Conservation (phyloP, 139 green algal species). For the Ettlia oleoabundans region DNA sequence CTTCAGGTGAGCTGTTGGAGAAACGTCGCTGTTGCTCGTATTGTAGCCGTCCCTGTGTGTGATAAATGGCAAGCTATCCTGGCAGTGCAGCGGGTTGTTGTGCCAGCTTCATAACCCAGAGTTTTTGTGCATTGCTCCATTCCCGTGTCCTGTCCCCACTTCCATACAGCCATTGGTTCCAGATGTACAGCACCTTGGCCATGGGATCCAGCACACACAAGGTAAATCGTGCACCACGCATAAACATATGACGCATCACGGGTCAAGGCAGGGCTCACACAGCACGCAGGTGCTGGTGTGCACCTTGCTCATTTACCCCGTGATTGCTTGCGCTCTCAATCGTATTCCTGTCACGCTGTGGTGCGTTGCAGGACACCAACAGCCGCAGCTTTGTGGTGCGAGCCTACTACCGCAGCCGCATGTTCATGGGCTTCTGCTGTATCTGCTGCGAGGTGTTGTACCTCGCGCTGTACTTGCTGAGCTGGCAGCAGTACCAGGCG, state of each 20-base stretch:
- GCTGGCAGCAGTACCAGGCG: conserved; percentile 32
- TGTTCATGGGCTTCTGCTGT: conserved; percentile 98
- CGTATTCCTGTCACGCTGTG: neutral
- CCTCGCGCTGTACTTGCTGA: conserved; percentile 48
- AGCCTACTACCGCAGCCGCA: conserved; percentile 87
- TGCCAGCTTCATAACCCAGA: neutral
- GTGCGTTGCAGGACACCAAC: conserved; percentile 75
- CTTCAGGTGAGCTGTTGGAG: conserved; percentile 51
- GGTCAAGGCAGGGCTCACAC: neutral
- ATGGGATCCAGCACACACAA: conserved; percentile 80
- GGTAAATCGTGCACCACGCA: conserved; percentile 42
- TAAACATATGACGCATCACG: neutral
- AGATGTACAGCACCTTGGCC: conserved; percentile 85
- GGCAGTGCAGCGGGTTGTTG: neutral
- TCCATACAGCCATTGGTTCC: conserved; percentile 88
- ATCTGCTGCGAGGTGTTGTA: conserved; percentile 81
- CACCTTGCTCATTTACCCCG: neutral
- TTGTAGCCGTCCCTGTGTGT: neutral
- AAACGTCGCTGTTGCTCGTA: neutral
- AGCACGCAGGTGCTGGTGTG: neutral
- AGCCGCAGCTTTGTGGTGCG: conserved; percentile 79
- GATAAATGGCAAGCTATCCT: neutral
- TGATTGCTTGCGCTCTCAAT: neutral
- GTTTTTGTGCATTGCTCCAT: neutral
- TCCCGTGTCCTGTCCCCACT: neutral